A percentile compares a stretch with the other conserved stretches of the same genome.
Conservation (phyloP, 148 eudicot genomes). For the Heliamphora exappendiculata region DNA sequence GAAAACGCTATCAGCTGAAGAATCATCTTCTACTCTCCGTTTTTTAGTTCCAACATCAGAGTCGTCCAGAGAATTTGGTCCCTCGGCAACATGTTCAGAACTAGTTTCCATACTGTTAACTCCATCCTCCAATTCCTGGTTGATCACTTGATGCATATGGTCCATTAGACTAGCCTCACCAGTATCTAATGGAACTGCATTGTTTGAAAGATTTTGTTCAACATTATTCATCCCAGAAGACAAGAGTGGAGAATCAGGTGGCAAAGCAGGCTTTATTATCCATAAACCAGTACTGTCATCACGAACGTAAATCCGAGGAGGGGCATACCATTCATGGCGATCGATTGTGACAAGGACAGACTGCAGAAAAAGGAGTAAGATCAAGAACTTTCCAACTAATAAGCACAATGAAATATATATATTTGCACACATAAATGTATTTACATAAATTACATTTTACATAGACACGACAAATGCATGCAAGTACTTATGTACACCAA, state of each 20-base stretch:
- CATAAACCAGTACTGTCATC: conserved; percentile 80
- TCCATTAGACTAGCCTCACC: conserved; percentile 39
- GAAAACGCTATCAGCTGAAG: conserved; percentile 49
- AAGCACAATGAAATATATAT: neutral
- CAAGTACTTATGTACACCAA: neutral
- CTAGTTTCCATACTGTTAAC: conserved; percentile 55
- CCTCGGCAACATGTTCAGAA: conserved; percentile 45
- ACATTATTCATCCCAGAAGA: conserved; percentile 26
- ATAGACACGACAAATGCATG: neutral
- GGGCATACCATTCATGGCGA: conserved; percentile 96
- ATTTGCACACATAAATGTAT: neutral
- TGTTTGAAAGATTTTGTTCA: conserved; percentile 22
- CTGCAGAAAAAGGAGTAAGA: conserved; percentile 32
- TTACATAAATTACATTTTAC: too few relatives aligned
- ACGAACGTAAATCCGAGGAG: conserved; percentile 71
- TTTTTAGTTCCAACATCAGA: conserved; percentile 60
- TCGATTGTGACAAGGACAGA: conserved; percentile 92
- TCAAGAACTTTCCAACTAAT: neutral
- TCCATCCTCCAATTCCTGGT: conserved; percentile 43
- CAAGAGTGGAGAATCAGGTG: conserved; percentile 49
- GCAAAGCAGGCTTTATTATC: conserved; percentile 56
- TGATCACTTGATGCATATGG: conserved; percentile 33
- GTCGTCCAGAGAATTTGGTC: conserved; percentile 42
- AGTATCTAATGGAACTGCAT: conserved; percentile 25
- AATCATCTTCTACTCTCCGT: conserved; percentile 56